Evolutionary conservation across 1,284 basidiomycete species (phyloP).

Genomic region (Pseudozyma hubeiensis): DNA sequence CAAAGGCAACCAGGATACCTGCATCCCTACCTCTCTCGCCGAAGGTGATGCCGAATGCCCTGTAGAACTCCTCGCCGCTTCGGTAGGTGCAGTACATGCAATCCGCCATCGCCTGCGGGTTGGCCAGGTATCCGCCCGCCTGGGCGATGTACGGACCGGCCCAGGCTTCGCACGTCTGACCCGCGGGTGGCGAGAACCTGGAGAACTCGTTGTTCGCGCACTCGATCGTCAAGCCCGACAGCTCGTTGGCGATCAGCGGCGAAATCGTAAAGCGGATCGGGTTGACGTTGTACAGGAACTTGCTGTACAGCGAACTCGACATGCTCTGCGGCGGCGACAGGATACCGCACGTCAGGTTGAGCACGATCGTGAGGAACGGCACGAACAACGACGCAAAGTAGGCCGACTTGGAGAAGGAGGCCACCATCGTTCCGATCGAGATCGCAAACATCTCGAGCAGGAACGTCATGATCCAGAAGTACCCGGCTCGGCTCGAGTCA

Average conservation of each 20-base stretch:
- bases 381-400: slow-evolving; percentile 83
- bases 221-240: slow-evolving; percentile 78
- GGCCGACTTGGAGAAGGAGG: slow-evolving; percentile 71
- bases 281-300: slow-evolving; percentile 64
- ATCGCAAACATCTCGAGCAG: slow-evolving; percentile 56
- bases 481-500: slow-evolving; percentile 74
- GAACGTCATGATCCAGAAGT: slow-evolving; percentile 75
- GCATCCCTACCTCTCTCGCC: slow-evolving; percentile 50
- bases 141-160: slow-evolving; percentile 69
- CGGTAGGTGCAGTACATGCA: slow-evolving; percentile 82
- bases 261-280: slow-evolving; percentile 55
- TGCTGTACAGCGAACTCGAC: slow-evolving; percentile 48
- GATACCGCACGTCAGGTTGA: slow-evolving; percentile 72
- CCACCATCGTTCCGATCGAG: slow-evolving; percentile 61
- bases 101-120: slow-evolving; percentile 74
- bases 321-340: slow-evolving; percentile 74
- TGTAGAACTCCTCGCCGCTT: slow-evolving; percentile 79
- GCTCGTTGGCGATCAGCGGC: slow-evolving; percentile 79
- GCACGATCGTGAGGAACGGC: slow-evolving; percentile 75
- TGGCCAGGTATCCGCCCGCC: slow-evolving; percentile 83
- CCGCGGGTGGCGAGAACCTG: slow-evolving; percentile 77
- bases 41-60: slow-evolving; percentile 78
- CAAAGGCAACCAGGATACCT: slow-evolving; percentile 58
- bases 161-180: slow-evolving; percentile 78
- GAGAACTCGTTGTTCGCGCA: slow-evolving; percentile 77